Percentiles rank a stretch among this genome's conserved stretches.
Evolutionary conservation across 768 basidiomycete species (phyloP).

Genomic region (Suillus paluster): DNA sequence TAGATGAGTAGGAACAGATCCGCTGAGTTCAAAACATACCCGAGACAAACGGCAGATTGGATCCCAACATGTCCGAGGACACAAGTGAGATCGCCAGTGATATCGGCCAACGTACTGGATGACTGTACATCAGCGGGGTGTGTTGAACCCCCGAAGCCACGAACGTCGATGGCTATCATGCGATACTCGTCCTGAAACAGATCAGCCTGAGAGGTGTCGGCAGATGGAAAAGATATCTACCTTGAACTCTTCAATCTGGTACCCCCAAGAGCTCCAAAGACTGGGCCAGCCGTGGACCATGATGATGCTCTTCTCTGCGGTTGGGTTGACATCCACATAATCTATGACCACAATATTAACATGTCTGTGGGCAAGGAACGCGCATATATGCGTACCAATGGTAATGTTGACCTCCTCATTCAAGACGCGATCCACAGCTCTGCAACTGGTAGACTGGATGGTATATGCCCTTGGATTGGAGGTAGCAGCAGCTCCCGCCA

Average conservation of each 20-base stretch:
- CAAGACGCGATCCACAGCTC: conserved; percentile 45
- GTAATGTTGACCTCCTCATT: conserved; percentile 40
- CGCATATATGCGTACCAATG: conserved; percentile 46
- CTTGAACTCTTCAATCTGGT: conserved; percentile 70
- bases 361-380: neutral
- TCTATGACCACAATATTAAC: conserved; percentile 39
- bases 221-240: conserved; percentile 31
- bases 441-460: conserved; percentile 42
- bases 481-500: neutral
- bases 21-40: conserved; percentile 50
- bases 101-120: conserved; percentile 63
- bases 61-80: conserved; percentile 58
- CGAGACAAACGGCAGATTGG: conserved; percentile 59
- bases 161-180: conserved; percentile 63
- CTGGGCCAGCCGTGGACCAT: conserved; percentile 84
- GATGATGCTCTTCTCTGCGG: conserved; percentile 53
- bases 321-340: conserved; percentile 67
- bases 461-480: conserved; percentile 46
- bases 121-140: conserved; percentile 65
- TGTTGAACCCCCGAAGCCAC: conserved; percentile 72
- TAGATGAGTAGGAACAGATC: neutral
- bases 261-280: conserved; percentile 76
- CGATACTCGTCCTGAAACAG: conserved; percentile 57
- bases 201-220: neutral
- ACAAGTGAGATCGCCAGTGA: conserved; percentile 67